A percentile compares a stretch with the other conserved stretches of the same genome.
These are phyloP conservation scores for Inosperma sp. DNA, from an alignment of 768 basidiomycete genomes.

Conservation along the genomic window DNA sequence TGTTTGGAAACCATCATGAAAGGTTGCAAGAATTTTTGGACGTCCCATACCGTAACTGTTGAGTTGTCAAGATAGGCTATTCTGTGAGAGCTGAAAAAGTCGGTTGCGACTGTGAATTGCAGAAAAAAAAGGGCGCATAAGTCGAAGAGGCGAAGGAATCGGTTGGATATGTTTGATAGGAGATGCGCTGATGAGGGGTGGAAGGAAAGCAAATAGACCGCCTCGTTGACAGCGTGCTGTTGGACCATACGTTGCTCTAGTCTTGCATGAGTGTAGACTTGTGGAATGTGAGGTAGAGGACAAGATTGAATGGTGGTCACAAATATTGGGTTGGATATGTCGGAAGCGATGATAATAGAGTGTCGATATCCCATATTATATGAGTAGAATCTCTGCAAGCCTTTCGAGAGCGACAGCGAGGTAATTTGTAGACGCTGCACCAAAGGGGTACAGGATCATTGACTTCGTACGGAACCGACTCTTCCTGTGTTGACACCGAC, in stretches of 20 bases:
- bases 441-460: conserved; percentile 60
- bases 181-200: conserved; percentile 61
- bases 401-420: conserved; percentile 80
- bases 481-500: conserved; percentile 66
- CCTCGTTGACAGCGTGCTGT: conserved; percentile 65
- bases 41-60: conserved; percentile 73
- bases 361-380: conserved; percentile 67
- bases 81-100: conserved; percentile 65
- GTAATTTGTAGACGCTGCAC: conserved; percentile 61
- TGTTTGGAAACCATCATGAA: conserved; percentile 70
- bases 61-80: conserved; percentile 72
- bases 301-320: too few species aligned
- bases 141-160: conserved; percentile 76
- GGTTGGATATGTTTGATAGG: conserved; percentile 69
- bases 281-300: conserved; percentile 36
- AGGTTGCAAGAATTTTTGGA: conserved; percentile 56
- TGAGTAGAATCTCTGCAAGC: conserved; percentile 69
- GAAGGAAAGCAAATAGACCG: conserved; percentile 70
- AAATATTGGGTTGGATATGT: conserved; percentile 38
- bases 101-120: conserved; percentile 47
- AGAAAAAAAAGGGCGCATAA: conserved; percentile 41
- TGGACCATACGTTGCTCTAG: conserved; percentile 56
- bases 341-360: conserved; percentile 36
- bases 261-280: conserved; percentile 35
- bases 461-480: conserved; percentile 67